Evolutionary conservation across 441 rosid species (phyloP).

Genomic region (Gossypium lobatum): DNA sequence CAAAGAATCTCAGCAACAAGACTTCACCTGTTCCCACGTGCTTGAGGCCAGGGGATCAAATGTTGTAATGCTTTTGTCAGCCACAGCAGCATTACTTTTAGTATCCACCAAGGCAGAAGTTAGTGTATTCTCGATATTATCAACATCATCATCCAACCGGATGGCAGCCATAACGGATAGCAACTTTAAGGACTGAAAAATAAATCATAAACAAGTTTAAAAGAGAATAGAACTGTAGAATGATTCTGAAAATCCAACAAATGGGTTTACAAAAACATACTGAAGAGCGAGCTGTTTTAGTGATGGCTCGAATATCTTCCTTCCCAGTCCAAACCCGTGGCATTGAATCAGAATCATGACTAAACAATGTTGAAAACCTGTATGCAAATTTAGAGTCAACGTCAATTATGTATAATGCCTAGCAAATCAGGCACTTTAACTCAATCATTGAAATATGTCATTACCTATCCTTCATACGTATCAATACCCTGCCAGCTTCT

Average conservation of each 20-base stretch:
- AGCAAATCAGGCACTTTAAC: conserved; percentile 14
- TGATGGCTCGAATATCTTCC: conserved; percentile 93
- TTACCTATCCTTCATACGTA: conserved; percentile 92
- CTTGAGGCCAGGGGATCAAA: conserved; percentile 86
- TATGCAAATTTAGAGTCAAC: conserved; percentile 11
- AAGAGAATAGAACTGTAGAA: conserved; percentile 2
- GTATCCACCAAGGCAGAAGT: conserved; percentile 53
- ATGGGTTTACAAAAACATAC: conserved; percentile 40
- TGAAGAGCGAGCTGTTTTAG: conserved; percentile 84
- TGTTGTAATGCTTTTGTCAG: conserved; percentile 43
- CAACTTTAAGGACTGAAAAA: conserved; percentile 79
- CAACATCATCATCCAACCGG: conserved; percentile 70
- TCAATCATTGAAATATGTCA: conserved; percentile 16
- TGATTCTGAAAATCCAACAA: background rate
- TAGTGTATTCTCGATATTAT: conserved; percentile 63
- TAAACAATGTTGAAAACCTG: conserved; percentile 87
- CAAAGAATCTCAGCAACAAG: conserved; percentile 8
- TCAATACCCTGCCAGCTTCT: conserved; percentile 85
- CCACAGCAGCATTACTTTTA: conserved; percentile 30
- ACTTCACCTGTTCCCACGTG: conserved; percentile 83
- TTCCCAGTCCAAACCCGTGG: conserved; percentile 98
- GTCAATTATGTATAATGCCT: background rate
- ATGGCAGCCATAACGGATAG: conserved; percentile 82
- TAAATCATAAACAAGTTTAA: conserved; percentile 21
- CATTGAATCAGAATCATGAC: conserved; percentile 96